Evolutionary conservation across 768 basidiomycete genomes (phyloP), one percentile per base, ranked within the genome.

Genomic region (Leccinellum luteum): DNA sequence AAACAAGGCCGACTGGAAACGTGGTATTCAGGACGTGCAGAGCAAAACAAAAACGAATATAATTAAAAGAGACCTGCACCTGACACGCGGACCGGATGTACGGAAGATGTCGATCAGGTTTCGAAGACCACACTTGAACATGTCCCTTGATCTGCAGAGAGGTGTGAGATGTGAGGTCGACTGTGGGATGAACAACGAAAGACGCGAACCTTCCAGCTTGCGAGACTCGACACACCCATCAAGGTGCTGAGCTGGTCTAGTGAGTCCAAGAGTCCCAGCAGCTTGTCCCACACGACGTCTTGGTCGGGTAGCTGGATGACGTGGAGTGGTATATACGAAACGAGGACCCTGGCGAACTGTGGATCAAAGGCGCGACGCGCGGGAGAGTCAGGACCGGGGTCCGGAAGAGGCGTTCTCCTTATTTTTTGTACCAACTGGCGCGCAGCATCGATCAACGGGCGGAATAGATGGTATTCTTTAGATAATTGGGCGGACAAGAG

Each of bases 321-420:
- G n/a, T 86, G 82, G 19, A 89, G 80, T 0, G 90, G 90, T 62
- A 89, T 81, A 55, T 81, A 83, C 30, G 83, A 85, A 48, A 83
- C 83, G 2, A 92, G 75, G 27, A 79, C 77, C n/a, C 89, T 84
- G 2, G 83, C 80, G 48, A 90, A 81, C 52, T 79, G 76, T 0
- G 87, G 84, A 62, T 92, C 88, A 49, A 92, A 89, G 2, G 81
- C 82, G 3, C 78, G 71, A 17, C 66, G 69, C 0, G 81, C 84
- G 0, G 78, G 74, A 4, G 89, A 88, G 21, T 72, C 67, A 5
- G 73, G 65, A 0, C 58, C 59, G 3, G 77, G 80, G 4, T 76
- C 70, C 1, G 76, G 71, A 1, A 75, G 62, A 1, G 78, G 75
- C 21, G 69, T 64, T 52, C 38, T 38, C 9, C 55, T 60, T 45